Evolutionary conservation across 1,139 yeast genomes (phyloP).

Genomic region (Saccharomyces hybrid): DNA sequence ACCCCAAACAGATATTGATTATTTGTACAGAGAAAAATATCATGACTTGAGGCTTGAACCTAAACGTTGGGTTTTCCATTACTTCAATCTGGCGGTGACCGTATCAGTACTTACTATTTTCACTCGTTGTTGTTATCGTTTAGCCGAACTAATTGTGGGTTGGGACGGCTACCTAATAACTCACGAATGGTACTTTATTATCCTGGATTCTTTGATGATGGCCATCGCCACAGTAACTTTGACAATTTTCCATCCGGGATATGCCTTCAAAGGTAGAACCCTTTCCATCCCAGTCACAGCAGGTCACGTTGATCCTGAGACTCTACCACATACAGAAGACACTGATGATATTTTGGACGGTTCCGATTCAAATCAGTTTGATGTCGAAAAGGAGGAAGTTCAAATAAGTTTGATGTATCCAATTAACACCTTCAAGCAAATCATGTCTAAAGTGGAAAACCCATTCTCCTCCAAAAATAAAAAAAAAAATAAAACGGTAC

Average conservation of each 20-base stretch:
- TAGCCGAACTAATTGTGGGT: constrained; percentile 72
- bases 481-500: neutral
- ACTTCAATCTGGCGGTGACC: constrained; percentile 47
- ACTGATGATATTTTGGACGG: neutral
- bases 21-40: constrained; percentile 23
- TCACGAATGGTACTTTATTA: constrained; percentile 67
- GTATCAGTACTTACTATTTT: constrained; percentile 51
- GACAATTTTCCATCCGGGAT: constrained; percentile 61
- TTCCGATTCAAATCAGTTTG: neutral
- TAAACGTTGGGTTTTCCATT: constrained; percentile 35
- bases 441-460: neutral
- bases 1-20: constrained; percentile 23
- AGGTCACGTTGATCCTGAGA: constrained; percentile 17
- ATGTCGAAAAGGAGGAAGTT: neutral
- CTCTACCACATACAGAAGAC: constrained; percentile 2
- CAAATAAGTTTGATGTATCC: neutral
- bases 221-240: constrained; percentile 39
- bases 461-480: neutral
- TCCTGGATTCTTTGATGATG: constrained; percentile 72
- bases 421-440: neutral
- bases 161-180: constrained; percentile 63
- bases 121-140: constrained; percentile 72
- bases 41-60: constrained; percentile 20
- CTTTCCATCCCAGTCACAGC: constrained; percentile 20
- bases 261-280: constrained; percentile 36